Evolutionary conservation across 1,284 basidiomycete genomes (phyloP).

Genomic region (Ceratobasidium sp.): DNA sequence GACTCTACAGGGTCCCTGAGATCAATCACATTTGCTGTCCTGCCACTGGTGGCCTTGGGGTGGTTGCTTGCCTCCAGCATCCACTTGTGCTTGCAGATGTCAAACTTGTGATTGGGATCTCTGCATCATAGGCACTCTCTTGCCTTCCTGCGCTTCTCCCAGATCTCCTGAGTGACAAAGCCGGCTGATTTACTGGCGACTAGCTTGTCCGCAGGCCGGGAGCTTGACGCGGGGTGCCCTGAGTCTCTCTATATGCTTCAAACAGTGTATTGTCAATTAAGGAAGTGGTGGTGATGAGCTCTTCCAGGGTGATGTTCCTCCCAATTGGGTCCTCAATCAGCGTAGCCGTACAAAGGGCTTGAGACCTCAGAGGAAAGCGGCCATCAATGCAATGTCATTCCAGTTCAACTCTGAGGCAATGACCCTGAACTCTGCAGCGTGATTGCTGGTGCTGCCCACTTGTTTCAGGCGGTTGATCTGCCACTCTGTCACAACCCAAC

Average conservation of each 20-base stretch:
- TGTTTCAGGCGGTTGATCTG: background rate
- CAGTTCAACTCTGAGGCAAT: background rate
- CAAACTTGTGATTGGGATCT: too few species aligned
- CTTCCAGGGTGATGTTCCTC: background rate
- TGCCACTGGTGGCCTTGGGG: too few species aligned
- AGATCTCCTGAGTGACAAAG: too few species aligned
- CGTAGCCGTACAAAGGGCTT: background rate
- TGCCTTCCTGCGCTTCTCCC: too few species aligned
- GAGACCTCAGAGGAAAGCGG: background rate
- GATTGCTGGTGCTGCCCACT: background rate
- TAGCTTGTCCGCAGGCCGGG: too few species aligned
- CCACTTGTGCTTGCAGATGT: too few species aligned
- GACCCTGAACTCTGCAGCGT: background rate
- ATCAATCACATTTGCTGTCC: too few species aligned
- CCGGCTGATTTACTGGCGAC: too few species aligned
- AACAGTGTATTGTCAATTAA: constrained; percentile 15
- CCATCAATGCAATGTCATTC: background rate
- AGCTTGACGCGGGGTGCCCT: too few species aligned
- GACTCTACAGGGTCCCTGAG: too few species aligned
- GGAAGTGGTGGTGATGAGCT: background rate
- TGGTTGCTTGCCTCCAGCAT: too few species aligned
- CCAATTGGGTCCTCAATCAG: background rate
- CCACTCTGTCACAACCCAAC: background rate
- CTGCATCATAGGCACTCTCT: too few species aligned
- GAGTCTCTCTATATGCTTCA: background rate